A percentile compares a stretch with the other conserved stretches of the same genome.
These are phyloP conservation scores for Cenococcum geophilum DNA, from an alignment of 495 filamentous ascomycete genomes.

Conservation along the genomic window DNA sequence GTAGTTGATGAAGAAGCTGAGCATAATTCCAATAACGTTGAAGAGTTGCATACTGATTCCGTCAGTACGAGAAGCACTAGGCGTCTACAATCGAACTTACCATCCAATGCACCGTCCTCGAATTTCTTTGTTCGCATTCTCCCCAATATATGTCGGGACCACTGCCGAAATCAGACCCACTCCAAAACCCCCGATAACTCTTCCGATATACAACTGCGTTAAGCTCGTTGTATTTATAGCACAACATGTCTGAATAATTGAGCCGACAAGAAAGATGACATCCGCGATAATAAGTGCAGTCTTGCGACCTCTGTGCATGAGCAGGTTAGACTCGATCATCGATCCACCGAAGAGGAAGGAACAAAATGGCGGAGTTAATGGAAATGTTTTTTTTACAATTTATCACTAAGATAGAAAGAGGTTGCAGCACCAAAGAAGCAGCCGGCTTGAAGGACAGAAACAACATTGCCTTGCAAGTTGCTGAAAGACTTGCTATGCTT, in stretches of 20 bases:
- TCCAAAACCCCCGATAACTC: conserved; percentile 40
- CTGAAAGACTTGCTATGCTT: conserved; percentile 21
- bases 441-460: conserved; percentile 52
- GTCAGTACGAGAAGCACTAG: conserved; percentile 12
- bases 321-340: conserved; percentile 24
- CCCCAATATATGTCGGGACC: conserved; percentile 43
- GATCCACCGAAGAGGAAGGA: background rate
- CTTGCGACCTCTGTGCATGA: conserved; percentile 26
- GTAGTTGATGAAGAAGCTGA: conserved; percentile 38
- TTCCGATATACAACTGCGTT: conserved; percentile 37
- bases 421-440: conserved; percentile 36
- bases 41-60: conserved; percentile 28
- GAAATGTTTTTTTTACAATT: conserved; percentile 18
- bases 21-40: conserved; percentile 30
- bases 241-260: conserved; percentile 34
- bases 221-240: conserved; percentile 32
- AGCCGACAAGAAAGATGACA: conserved; percentile 31
- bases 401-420: conserved; percentile 31
- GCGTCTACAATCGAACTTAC: conserved; percentile 15
- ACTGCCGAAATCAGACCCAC: conserved; percentile 39
- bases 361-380: background rate
- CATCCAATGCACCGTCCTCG: conserved; percentile 38
- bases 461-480: conserved; percentile 44
- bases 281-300: conserved; percentile 29
- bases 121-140: conserved; percentile 42